Evolutionary conservation across 2,329 filamentous ascomycete genomes (phyloP).

Genomic region (Escovopsis sp.): DNA sequence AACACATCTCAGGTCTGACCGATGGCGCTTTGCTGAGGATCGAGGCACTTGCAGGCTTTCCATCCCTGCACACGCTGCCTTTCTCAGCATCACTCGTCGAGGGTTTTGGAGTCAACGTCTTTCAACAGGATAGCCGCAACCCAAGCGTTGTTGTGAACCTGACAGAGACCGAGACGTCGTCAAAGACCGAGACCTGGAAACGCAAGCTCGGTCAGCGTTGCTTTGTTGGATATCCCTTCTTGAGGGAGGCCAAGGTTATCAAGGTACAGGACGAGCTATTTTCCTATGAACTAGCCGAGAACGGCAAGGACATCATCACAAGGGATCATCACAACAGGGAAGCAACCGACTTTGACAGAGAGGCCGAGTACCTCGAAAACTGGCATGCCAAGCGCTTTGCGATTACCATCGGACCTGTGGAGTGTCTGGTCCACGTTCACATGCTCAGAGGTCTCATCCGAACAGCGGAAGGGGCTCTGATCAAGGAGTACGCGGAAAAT

Average conservation of each 20-base stretch:
- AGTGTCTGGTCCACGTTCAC: constrained; percentile 81
- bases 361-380: constrained; percentile 68
- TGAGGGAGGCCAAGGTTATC: constrained; percentile 84
- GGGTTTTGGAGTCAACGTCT: constrained; percentile 83
- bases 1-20: constrained; percentile 71
- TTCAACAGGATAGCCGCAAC: constrained; percentile 89
- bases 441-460: constrained; percentile 86
- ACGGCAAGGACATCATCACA: constrained; percentile 49
- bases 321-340: constrained; percentile 61
- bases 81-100: constrained; percentile 57
- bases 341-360: constrained; percentile 72
- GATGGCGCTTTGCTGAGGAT: constrained; percentile 70
- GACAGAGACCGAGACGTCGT: constrained; percentile 55
- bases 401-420: constrained; percentile 72
- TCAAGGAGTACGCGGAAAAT: constrained; percentile 86
- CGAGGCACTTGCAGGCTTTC: constrained; percentile 83
- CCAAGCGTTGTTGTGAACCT: constrained; percentile 91
- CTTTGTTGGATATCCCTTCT: constrained; percentile 85
- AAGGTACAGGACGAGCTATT: constrained; percentile 89
- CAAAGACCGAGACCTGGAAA: constrained; percentile 58
- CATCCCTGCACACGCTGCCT: constrained; percentile 72
- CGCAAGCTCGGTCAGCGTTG: constrained; percentile 71
- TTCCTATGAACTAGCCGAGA: constrained; percentile 59
- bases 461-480: constrained; percentile 75
- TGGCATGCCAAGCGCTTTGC: constrained; percentile 85